Conservation (phyloP, 257 asterid genomes). For the Mentha longifolia region DNA sequence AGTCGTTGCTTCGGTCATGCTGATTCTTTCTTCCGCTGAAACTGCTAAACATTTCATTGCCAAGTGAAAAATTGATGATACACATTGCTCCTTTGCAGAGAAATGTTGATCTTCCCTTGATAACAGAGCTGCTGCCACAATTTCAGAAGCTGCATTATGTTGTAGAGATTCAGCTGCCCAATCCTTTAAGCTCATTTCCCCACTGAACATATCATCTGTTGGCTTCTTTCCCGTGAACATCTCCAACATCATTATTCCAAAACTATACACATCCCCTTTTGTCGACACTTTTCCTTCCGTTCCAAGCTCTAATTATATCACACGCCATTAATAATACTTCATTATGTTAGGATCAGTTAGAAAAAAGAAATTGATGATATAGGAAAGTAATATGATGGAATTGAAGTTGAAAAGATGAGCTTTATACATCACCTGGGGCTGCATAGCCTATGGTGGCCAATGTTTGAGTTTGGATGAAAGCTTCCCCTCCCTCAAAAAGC, state of each 20-base stretch:
- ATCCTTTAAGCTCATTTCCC: too few relatives aligned
- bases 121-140: background rate
- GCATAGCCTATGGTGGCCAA: too few relatives aligned
- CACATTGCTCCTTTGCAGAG: background rate
- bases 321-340: background rate
- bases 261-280: background rate
- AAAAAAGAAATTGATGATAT: too few relatives aligned
- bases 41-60: background rate
- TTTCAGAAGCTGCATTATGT: background rate
- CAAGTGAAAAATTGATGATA: background rate
- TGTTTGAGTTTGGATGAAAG: conserved; percentile 29
- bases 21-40: too few relatives aligned
- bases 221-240: background rate
- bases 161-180: too few relatives aligned
- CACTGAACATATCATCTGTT: background rate
- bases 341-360: background rate
- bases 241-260: background rate
- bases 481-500: conserved; percentile 35
- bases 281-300: background rate
- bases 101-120: background rate
- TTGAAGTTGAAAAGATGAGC: too few relatives aligned
- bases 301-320: background rate
- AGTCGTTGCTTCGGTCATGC: too few relatives aligned
- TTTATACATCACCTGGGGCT: conserved; percentile 38
- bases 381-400: too few relatives aligned